Base-by-base conservation (phyloP, 2,329 filamentous ascomycete species). In the Calonectria pteridis region DNA sequence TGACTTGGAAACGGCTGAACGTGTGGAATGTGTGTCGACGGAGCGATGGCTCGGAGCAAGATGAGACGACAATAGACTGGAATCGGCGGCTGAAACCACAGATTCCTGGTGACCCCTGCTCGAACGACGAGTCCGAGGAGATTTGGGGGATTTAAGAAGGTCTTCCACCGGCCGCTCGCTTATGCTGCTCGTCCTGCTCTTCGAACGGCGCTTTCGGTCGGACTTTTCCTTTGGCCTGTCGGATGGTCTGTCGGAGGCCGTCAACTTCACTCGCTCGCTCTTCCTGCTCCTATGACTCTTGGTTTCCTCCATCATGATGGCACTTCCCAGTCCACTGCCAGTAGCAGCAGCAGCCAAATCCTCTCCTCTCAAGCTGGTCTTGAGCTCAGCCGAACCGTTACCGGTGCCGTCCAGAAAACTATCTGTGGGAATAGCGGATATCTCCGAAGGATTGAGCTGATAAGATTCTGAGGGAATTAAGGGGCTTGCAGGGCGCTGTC, bases 381-480 rank as follows among this genome's bases (percentile, higher is more conserved):
- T 87, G 50, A 75, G 26, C 33, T 86, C 84, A 16, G 82, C 86
- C 28, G 84, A 83, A 5, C 85, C 85, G 6, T 85, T 86, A 2
- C 88, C 89, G 6, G 89, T 88, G n/a, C 89, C 90, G 78, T 92
- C 90, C 10, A 92, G 84, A 73, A 92, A 92, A 80, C 90, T 92
- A 80, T 92, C 89, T 23, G 88, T 88, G 16, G 90, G 90, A 66
- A 92, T 92, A 89, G 94, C 84, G 87, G 96, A 98, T 64, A 98
- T 94, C 81, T 98, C 96, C 4, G 96, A 98, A 65, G 92, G 88
- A 77, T 91, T 91, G 16, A 91, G 89, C 40, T 91, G 86, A 82
- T 94, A 95, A 67, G 84, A 91, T 82, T 86, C 90, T 80, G 85
- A 93, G 79, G 88, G 91, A 74, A 91, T 93, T 81, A 90, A 90